Conservation (phyloP, 352 stramenopile genomes). For the Pythium rishiriense region DNA sequence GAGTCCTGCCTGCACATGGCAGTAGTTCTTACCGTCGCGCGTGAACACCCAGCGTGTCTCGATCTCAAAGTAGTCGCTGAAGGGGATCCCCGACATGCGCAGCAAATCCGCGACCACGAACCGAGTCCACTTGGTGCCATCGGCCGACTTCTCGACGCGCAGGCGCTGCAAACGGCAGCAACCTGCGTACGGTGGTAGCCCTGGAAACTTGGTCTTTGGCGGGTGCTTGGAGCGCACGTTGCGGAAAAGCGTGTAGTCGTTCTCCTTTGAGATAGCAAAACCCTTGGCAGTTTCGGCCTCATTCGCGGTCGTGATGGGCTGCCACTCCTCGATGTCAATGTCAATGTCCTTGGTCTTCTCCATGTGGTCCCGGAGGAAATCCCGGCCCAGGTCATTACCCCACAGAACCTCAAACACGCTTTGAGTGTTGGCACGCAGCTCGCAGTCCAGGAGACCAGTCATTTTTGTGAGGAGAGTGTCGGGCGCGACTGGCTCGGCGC, state of each 20-base stretch:
- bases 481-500: slow-evolving; percentile 53
- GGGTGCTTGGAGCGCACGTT: slow-evolving; percentile 38
- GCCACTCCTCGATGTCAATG: slow-evolving; percentile 62
- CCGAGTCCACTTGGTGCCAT: slow-evolving; percentile 29
- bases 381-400: slow-evolving; percentile 52
- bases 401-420: slow-evolving; percentile 69
- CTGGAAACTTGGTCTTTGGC: slow-evolving; percentile 42
- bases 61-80: slow-evolving; percentile 84
- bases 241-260: slow-evolving; percentile 33
- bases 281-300: slow-evolving; percentile 15
- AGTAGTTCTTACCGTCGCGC: slow-evolving; percentile 71
- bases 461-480: slow-evolving; percentile 60
- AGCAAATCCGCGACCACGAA: slow-evolving; percentile 66
- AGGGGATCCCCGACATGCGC: slow-evolving; percentile 77
- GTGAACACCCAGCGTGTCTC: slow-evolving; percentile 81
- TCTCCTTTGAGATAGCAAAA: slow-evolving; percentile 35
- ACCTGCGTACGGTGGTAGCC: slow-evolving; percentile 34
- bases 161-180: slow-evolving; percentile 34
- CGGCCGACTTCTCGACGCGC: slow-evolving; percentile 24
- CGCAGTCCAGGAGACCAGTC: slow-evolving; percentile 68
- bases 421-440: slow-evolving; percentile 62
- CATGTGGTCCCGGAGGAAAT: slow-evolving; percentile 53
- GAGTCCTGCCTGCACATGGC: slow-evolving; percentile 67
- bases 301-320: slow-evolving; percentile 34
- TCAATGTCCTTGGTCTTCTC: slow-evolving; percentile 67